Conservation (phyloP, 2,329 filamentous ascomycete genomes). For the Colletotrichum costaricense region DNA sequence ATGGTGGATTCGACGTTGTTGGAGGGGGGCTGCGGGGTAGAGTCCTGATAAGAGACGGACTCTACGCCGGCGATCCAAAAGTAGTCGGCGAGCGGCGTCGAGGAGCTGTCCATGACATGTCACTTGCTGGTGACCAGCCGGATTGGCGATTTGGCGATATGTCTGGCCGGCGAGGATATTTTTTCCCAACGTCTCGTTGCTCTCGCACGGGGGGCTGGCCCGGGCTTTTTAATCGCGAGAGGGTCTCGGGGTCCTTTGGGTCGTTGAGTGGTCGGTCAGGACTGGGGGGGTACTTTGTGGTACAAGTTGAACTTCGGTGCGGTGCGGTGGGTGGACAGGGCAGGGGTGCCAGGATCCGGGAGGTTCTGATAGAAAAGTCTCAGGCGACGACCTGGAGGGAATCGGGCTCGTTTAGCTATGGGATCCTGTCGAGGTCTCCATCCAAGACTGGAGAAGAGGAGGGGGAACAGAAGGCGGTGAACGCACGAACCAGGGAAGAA, state of each 20-base stretch:
- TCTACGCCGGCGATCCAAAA: slow-evolving; percentile 82
- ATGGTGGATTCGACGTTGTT: slow-evolving; percentile 68
- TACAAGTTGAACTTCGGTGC: background rate
- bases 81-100: slow-evolving; percentile 77
- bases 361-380: slow-evolving; percentile 34
- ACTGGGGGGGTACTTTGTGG: slow-evolving; percentile 27
- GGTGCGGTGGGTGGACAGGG: slow-evolving; percentile 30
- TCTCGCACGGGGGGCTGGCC: slow-evolving; percentile 34
- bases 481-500: slow-evolving; percentile 34
- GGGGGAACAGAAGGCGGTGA: slow-evolving; percentile 35
- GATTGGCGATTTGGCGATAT: slow-evolving; percentile 28
- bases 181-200: slow-evolving; percentile 27
- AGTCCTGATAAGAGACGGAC: slow-evolving; percentile 72
- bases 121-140: slow-evolving; percentile 42
- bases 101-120: slow-evolving; percentile 70
- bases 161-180: slow-evolving; percentile 32
- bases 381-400: slow-evolving; percentile 30
- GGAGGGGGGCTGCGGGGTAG: slow-evolving; percentile 48
- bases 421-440: slow-evolving; percentile 29
- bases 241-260: slow-evolving; percentile 35
- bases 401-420: slow-evolving; percentile 35
- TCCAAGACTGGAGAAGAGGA: slow-evolving; percentile 32
- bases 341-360: slow-evolving; percentile 35
- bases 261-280: slow-evolving; percentile 31
- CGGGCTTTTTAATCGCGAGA: slow-evolving; percentile 34